Conservation (phyloP, 1,284 basidiomycete genomes). For the Cryptococcus sp. region DNA sequence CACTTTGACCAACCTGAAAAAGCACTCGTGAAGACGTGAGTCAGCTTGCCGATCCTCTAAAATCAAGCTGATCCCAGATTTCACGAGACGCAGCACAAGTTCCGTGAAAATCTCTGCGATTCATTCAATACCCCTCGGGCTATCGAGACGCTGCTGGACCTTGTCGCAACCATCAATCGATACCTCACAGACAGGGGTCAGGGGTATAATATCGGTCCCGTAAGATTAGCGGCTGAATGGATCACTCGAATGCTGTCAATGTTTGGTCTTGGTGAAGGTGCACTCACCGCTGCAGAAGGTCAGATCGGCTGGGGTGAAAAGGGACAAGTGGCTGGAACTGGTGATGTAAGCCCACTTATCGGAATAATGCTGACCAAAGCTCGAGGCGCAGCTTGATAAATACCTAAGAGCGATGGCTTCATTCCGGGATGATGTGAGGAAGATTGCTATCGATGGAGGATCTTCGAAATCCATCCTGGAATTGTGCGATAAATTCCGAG, state of each 20-base stretch:
- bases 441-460: constrained; percentile 68
- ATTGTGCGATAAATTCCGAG: constrained; percentile 84
- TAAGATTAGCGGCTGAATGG: constrained; percentile 77
- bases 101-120: constrained; percentile 90
- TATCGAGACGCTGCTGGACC: constrained; percentile 68
- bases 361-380: constrained; percentile 49
- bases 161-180: constrained; percentile 83
- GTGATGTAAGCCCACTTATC: constrained; percentile 57
- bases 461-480: constrained; percentile 67
- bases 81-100: constrained; percentile 67
- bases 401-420: constrained; percentile 79
- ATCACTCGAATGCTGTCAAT: constrained; percentile 84
- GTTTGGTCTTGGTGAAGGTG: constrained; percentile 88
- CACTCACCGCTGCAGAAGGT: constrained; percentile 17
- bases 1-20: constrained; percentile 59
- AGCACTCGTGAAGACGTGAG: constrained; percentile 52
- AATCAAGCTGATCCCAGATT: constrained; percentile 53
- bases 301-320: constrained; percentile 53
- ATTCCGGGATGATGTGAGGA: constrained; percentile 87
- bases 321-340: constrained; percentile 28
- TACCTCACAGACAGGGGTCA: constrained; percentile 61
- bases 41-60: not conserved
- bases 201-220: constrained; percentile 60
- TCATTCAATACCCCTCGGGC: constrained; percentile 94
- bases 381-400: constrained; percentile 82